Evolutionary conservation across 495 filamentous ascomycete genomes (phyloP), one percentile per base, ranked within the genome.

Genomic region (Penicillium canariense): DNA sequence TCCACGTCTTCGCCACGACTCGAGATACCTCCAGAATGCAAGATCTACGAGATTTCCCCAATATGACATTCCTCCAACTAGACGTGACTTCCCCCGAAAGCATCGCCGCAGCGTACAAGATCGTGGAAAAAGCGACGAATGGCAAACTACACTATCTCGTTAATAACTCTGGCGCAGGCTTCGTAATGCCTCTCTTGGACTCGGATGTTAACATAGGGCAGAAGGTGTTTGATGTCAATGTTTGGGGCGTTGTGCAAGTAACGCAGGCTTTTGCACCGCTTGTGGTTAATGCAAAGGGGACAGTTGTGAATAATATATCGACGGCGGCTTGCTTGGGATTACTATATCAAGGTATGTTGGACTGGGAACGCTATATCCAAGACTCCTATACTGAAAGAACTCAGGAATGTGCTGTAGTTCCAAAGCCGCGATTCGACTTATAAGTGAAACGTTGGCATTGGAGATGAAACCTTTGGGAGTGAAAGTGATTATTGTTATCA

Each of bases 1-100:
- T 71, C 49, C 75, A 73, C 11, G 81, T 87, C 38, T 82, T 82
- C 53, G 83, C 83, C 17, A 82, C 80, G 34, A 71, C 76, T 5
- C 81, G 83, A 43, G 60, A 75, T 50, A 45, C 60, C 6, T 48
- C 61, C 12, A 81, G 74, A 48, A 68, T 79, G 60, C 14, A 47
- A 23, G 48, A 38, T 23, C 51, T 58, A 4, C 25, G 53, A 20
- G n/a, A 23, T 1, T 34, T 60, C 15, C 43, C 52, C 2, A 64
- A 62, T 45, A 48, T 65, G 12, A 62, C 51, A 3, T 26, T 63
- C 9, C 17, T 58, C 11, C 12, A 23, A 4, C 22, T 58, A 1
- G 55, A 58, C 25, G 48, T 58, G 22, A 22, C 25, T 14, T 15
- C 35, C n/a, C 12, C 43, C 55, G 54, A 60, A 6, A 75, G 74